A percentile compares a stretch with the other conserved stretches of the same genome.
These are phyloP conservation scores for Colletotrichum simmondsii DNA, from an alignment of 2,329 filamentous ascomycete species.

Conservation along the genomic window DNA sequence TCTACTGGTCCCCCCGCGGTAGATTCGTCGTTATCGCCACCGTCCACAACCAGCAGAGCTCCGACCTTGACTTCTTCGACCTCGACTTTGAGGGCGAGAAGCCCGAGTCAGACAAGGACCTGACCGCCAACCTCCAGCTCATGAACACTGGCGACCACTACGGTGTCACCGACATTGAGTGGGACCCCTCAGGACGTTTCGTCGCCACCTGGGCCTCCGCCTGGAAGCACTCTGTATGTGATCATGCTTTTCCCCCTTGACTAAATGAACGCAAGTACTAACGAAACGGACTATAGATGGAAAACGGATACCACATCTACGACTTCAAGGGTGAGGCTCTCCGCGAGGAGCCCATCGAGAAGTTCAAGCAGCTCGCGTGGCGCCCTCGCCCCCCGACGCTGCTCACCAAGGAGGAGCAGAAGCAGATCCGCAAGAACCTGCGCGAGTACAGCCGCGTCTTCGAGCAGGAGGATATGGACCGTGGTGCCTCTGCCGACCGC, in stretches of 20 bases:
- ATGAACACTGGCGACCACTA: slow-evolving; percentile 97
- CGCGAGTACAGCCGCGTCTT: slow-evolving; percentile 96
- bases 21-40: slow-evolving; percentile 96
- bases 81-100: slow-evolving; percentile 98
- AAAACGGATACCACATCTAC: slow-evolving; percentile 98
- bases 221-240: slow-evolving; percentile 93
- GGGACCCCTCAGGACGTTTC: slow-evolving; percentile 96
- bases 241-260: background rate
- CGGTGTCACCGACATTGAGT: slow-evolving; percentile 96
- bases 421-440: slow-evolving; percentile 97
- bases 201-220: slow-evolving; percentile 92
- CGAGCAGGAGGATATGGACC: slow-evolving; percentile 93
- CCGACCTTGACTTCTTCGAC: slow-evolving; percentile 97
- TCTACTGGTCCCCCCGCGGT: slow-evolving; percentile 98
- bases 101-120: slow-evolving; percentile 90
- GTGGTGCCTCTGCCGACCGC: slow-evolving; percentile 92
- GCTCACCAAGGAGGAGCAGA: slow-evolving; percentile 96
- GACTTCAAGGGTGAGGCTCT: slow-evolving; percentile 93
- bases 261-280: background rate
- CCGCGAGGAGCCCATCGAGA: slow-evolving; percentile 91
- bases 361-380: slow-evolving; percentile 98
- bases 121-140: slow-evolving; percentile 92
- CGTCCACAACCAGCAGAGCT: slow-evolving; percentile 91
- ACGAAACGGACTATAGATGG: slow-evolving; percentile 75
- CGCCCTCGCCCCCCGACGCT: slow-evolving; percentile 91